These are phyloP conservation scores for Fusarium sp. DNA, from an alignment of 2,329 filamentous ascomycete species.

Conservation along the genomic window DNA sequence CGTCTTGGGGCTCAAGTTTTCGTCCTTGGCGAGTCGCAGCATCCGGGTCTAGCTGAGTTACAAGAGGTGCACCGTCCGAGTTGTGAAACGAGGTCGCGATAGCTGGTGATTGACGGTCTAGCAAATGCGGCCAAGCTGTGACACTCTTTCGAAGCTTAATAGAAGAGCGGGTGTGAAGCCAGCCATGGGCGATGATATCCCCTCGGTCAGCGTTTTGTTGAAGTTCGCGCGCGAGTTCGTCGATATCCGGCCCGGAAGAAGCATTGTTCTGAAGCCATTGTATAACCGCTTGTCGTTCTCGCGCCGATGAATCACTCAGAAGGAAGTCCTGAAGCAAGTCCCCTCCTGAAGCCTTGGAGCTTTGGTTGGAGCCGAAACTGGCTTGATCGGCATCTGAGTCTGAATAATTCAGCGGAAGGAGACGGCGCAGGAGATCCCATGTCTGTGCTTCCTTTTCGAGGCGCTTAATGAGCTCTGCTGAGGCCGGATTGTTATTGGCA, in stretches of 20 bases:
- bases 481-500: constrained; percentile 46
- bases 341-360: constrained; percentile 45
- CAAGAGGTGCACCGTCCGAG: constrained; percentile 74
- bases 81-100: constrained; percentile 70
- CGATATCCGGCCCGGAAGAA: constrained; percentile 78
- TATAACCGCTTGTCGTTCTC: constrained; percentile 84
- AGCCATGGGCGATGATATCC: constrained; percentile 88
- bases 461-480: constrained; percentile 56
- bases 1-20: constrained; percentile 84
- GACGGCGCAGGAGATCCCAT: constrained; percentile 86
- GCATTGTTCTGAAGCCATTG: constrained; percentile 90
- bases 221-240: constrained; percentile 81
- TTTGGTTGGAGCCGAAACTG: constrained; percentile 50
- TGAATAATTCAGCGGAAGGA: constrained; percentile 79
- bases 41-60: constrained; percentile 94
- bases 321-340: constrained; percentile 79
- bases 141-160: constrained; percentile 93
- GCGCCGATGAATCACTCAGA: constrained; percentile 78
- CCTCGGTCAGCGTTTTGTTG: constrained; percentile 83
- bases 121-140: constrained; percentile 74
- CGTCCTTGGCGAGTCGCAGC: constrained; percentile 84
- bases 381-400: constrained; percentile 49
- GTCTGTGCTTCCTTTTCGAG: constrained; percentile 90
- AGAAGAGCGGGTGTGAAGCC: constrained; percentile 90
- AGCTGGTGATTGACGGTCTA: constrained; percentile 74